phyloP scores from a whole-genome alignment of 2,329 filamentous ascomycete species.

The Didymella exigua region DNA sequence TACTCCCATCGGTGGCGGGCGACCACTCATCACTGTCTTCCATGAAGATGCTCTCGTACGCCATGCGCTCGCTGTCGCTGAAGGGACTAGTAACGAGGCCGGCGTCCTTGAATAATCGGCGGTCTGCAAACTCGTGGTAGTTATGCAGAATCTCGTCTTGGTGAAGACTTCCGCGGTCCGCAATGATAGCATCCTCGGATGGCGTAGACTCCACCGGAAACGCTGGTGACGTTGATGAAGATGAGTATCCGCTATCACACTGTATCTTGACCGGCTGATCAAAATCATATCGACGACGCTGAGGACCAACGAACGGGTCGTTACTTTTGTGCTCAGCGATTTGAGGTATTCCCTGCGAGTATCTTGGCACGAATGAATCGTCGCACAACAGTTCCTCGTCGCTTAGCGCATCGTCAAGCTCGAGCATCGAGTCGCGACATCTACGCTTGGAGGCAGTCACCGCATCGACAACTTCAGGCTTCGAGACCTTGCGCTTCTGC shows the following conservation, averaged over 20 bases:
- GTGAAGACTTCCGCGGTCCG: not conserved
- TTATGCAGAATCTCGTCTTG: constrained; percentile 22
- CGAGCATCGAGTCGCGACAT: not conserved
- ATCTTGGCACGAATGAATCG: not conserved
- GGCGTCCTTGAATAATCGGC: constrained; percentile 8
- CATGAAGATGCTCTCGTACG: constrained; percentile 29
- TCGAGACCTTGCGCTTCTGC: constrained; percentile 20
- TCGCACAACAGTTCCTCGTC: not conserved
- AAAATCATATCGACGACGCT: not conserved
- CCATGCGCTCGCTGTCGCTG: constrained; percentile 20
- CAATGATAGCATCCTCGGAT: not conserved
- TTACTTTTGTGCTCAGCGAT: not conserved
- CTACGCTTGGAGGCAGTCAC: not conserved
- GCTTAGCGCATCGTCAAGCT: not conserved
- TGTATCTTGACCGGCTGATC: not conserved
- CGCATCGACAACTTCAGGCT: not conserved
- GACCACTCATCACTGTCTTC: constrained; percentile 16
- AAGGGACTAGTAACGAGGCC: constrained; percentile 10
- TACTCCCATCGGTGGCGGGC: not conserved
- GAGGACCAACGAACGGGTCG: not conserved
- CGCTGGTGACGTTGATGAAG: not conserved
- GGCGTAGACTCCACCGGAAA: not conserved
- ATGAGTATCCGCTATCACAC: not conserved
- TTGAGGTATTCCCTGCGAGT: not conserved
- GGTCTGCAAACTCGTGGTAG: constrained; percentile 21